Conservation (phyloP, 495 filamentous ascomycete genomes). For the Xylaria venustula region DNA sequence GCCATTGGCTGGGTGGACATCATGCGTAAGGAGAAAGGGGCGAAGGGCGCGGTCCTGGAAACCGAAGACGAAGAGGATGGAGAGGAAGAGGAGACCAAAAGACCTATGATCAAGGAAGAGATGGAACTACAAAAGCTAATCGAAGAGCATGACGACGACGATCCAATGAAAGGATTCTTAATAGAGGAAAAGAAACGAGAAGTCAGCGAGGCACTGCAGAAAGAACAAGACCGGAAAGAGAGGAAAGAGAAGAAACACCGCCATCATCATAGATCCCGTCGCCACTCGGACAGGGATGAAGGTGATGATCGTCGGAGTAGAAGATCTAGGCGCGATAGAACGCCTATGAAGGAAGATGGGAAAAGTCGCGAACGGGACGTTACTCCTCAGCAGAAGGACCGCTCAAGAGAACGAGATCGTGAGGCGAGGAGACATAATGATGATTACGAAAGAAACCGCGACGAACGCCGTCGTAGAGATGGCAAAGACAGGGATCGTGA, state of each 20-base stretch:
- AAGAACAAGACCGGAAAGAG: slow-evolving; percentile 41
- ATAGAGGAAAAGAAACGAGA: slow-evolving; percentile 88
- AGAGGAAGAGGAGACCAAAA: slow-evolving; percentile 38
- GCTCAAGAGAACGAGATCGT: slow-evolving; percentile 27
- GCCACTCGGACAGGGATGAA: slow-evolving; percentile 34
- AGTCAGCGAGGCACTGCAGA: slow-evolving; percentile 66
- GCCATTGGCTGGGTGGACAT: slow-evolving; percentile 47
- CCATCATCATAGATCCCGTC: slow-evolving; percentile 52
- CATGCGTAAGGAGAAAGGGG: slow-evolving; percentile 33
- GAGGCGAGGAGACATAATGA: slow-evolving; percentile 26
- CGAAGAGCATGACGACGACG: slow-evolving; percentile 84
- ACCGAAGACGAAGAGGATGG: slow-evolving; percentile 33
- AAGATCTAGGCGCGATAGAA: slow-evolving; percentile 26
- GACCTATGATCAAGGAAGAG: slow-evolving; percentile 60
- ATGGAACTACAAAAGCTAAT: slow-evolving; percentile 73
- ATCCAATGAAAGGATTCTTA: slow-evolving; percentile 93
- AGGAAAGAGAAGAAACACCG: slow-evolving; percentile 41
- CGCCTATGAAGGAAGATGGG: slow-evolving; percentile 16
- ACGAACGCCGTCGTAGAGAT: slow-evolving; percentile 26
- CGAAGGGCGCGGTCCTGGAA: slow-evolving; percentile 31
- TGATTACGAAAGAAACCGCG: slow-evolving; percentile 25
- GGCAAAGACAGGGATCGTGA: slow-evolving; percentile 25
- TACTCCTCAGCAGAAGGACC: slow-evolving; percentile 24
- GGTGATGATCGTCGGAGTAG: slow-evolving; percentile 18
- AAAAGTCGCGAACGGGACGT: slow-evolving; percentile 23